Base-by-base conservation (phyloP, 169 alveolate genomes). In the Babesia bovis region DNA sequence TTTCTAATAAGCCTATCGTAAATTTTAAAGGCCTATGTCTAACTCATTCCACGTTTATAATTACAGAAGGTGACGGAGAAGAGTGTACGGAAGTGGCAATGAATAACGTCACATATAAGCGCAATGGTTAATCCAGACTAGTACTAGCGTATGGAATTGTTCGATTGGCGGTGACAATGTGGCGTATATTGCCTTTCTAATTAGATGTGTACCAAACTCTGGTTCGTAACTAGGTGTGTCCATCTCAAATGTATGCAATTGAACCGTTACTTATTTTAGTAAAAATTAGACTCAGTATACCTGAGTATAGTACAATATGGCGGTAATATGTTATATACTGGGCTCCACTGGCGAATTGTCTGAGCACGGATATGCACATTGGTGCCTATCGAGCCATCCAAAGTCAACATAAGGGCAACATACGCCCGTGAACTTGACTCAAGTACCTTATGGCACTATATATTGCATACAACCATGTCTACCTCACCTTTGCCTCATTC, bases 291-390 rank as follows among this genome's bases (percentile, higher is more conserved):
- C 45, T 9, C 45, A 38, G 45, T 9, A 13, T 38, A 38, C 45
- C 45, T 9, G 13, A 13, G n/a, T 38, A 7, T 38, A 38, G 45
- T 38, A 13, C 45, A 38, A 38, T 13, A 9, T 38, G 7, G 13
- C 13, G 13, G 13, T 9, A 7, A 9, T 9, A 38, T 38, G 45
- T 9, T 38, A 13, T 7, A 13, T 38, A 7, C 45, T 9, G 7
- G 45, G 45, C 13, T 13, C 7, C n/a, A 38, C 7, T 9, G 45
- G 45, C 45, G 45, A 23, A 26, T 38, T 56, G 66, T 56, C 44
- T 35, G 32, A 33, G 30, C 66, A 33, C 50, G 36, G 73, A 21
- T 49, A 63, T 63, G 73, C 73, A 63, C 73, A 63, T 35, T 30
- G 73, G 73, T 63, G 73, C 73, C 30, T 44, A 4, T 47, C 10